A percentile compares a stretch with the other conserved stretches of the same genome.
Conservation (phyloP, 2,329 filamentous ascomycete genomes). For the Biscogniauxia mediterranea region DNA sequence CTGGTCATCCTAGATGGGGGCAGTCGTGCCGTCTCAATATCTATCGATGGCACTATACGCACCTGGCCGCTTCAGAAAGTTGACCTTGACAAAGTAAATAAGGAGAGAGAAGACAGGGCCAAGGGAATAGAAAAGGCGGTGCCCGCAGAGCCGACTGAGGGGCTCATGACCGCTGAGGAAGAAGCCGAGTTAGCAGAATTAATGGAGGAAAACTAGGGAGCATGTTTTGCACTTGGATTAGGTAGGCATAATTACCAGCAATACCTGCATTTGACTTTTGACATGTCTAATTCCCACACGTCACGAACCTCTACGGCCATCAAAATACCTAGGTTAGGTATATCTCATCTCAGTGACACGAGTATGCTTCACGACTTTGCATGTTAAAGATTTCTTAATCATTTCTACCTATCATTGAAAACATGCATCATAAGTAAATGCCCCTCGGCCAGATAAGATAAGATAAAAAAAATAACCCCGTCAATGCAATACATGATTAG, state of each 20-base stretch:
- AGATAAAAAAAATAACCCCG: too few species aligned
- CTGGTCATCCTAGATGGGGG: constrained; percentile 59
- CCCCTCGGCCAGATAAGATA: neutral
- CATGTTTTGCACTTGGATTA: neutral
- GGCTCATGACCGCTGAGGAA: constrained; percentile 78
- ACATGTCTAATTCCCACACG: too few species aligned
- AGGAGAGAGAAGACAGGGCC: constrained; percentile 50
- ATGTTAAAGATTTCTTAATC: too few species aligned
- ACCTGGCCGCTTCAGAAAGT: constrained; percentile 73
- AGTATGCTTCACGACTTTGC: too few species aligned
- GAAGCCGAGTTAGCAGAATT: constrained; percentile 89
- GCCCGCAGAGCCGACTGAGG: constrained; percentile 43
- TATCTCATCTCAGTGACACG: too few species aligned
- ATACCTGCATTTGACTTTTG: too few species aligned
- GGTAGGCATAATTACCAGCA: neutral
- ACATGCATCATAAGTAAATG: neutral
- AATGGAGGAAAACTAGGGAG: constrained; percentile 68
- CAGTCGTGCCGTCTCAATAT: constrained; percentile 69
- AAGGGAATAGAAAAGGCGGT: constrained; percentile 49
- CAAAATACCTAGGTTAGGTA: too few species aligned
- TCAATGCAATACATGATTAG: too few species aligned
- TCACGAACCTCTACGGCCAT: too few species aligned
- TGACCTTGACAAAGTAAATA: constrained; percentile 49
- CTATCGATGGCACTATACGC: constrained; percentile 86
- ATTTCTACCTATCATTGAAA: too few species aligned